Conservation (phyloP, 306 rosid genomes). For the Lathyrus aphaca region DNA sequence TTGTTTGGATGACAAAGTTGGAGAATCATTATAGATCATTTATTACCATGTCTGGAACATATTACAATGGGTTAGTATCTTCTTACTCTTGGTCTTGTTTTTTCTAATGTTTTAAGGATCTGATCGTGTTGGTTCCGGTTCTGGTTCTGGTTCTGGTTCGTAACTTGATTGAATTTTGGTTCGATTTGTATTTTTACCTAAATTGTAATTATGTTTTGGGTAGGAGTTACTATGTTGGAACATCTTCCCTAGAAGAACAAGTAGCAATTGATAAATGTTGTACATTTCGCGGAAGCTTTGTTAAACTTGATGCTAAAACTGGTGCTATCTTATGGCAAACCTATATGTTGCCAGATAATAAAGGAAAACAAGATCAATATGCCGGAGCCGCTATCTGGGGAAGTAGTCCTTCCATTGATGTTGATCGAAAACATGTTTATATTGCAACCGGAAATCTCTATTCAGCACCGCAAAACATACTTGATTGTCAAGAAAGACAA, state of each 20-base stretch:
- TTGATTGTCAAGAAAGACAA: constrained; percentile 55
- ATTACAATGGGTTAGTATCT: constrained; percentile 46
- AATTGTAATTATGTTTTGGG: background rate
- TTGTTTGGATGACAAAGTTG: constrained; percentile 56
- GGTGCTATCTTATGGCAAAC: constrained; percentile 65
- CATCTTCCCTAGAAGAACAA: constrained; percentile 46
- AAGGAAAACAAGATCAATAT: constrained; percentile 38
- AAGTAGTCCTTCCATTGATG: constrained; percentile 74
- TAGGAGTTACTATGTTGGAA: constrained; percentile 38
- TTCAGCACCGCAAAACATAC: constrained; percentile 49
- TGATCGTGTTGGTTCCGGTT: too few relatives aligned
- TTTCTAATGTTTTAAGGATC: too few relatives aligned
- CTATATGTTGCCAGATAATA: constrained; percentile 60
- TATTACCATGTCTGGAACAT: constrained; percentile 72
- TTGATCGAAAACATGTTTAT: constrained; percentile 44
- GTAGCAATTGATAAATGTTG: constrained; percentile 48
- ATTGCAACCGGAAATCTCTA: constrained; percentile 69
- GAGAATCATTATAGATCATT: constrained; percentile 43
- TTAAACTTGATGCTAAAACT: constrained; percentile 38
- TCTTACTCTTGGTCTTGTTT: background rate
- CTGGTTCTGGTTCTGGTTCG: too few relatives aligned
- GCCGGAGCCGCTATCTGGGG: constrained; percentile 79
- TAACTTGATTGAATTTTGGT: too few relatives aligned
- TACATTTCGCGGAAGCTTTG: constrained; percentile 59
- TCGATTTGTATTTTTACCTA: background rate